Conservation (phyloP, 129 eudicot genomes). For the Flaveria trinervia region DNA sequence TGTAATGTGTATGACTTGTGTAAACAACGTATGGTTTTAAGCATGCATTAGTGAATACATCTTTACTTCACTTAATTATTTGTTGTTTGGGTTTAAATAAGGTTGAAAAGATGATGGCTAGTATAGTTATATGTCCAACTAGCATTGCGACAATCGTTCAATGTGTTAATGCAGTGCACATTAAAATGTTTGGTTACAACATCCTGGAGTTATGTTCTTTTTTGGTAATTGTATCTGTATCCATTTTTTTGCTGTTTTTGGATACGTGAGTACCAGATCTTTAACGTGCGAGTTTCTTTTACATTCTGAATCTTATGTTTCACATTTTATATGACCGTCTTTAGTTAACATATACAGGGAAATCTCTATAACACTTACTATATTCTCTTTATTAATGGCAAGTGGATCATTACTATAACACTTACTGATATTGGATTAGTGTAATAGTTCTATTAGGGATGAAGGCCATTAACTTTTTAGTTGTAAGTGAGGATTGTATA, state of each 20-base stretch:
- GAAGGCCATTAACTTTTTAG: background rate
- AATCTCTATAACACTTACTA: background rate
- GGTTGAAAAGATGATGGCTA: background rate
- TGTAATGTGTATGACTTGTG: background rate
- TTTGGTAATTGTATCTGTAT: background rate
- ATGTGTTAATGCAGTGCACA: background rate
- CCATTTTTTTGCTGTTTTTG: background rate
- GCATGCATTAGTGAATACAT: background rate
- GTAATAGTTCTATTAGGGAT: background rate
- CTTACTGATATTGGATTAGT: background rate
- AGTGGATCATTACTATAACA: background rate
- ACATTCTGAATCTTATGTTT: background rate
- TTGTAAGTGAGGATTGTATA: background rate
- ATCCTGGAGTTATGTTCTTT: background rate
- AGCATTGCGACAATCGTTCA: background rate
- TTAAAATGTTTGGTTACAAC: background rate
- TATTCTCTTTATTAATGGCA: no score
- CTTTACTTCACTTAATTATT: background rate
- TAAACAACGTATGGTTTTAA: conserved; percentile 1
- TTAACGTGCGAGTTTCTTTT: background rate
- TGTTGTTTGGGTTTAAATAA: background rate
- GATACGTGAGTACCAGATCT: background rate
- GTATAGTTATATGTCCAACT: background rate
- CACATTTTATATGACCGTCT: background rate
- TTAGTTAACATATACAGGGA: background rate